Evolutionary conservation across 306 rosid species (phyloP).

Genomic region (Luffa aegyptiaca): DNA sequence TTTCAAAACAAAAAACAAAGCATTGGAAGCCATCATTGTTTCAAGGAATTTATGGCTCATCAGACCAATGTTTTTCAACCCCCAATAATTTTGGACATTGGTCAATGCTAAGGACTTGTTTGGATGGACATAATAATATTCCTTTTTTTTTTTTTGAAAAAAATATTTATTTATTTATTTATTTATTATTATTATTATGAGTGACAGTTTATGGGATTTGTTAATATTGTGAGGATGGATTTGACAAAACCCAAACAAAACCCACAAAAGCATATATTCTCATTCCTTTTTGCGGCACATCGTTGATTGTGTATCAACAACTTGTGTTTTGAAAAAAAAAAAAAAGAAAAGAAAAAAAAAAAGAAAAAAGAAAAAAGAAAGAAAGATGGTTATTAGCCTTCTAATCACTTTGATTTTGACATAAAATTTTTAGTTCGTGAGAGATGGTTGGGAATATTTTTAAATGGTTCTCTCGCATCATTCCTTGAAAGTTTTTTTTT

Average conservation of each 20-base stretch:
- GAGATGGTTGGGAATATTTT: no score
- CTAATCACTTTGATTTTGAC: background rate
- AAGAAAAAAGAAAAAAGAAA: background rate
- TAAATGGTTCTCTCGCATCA: no score
- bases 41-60: background rate
- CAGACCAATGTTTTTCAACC: background rate
- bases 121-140: background rate
- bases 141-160: background rate
- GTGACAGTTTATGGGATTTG: background rate
- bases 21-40: background rate
- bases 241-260: background rate
- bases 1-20: background rate
- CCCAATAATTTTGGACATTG: conserved; percentile 6
- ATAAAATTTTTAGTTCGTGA: background rate
- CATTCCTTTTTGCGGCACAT: background rate
- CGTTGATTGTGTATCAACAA: background rate
- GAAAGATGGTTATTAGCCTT: background rate
- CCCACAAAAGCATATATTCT: background rate
- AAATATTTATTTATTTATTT: no score
- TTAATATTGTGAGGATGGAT: background rate
- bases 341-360: no score
- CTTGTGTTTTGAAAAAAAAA: background rate
- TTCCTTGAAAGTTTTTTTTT: no score
- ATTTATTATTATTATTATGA: background rate
- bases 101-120: conserved; percentile 1